These are phyloP conservation scores for Metschnikowia gruessii DNA, from an alignment of 805 yeast genomes.

Conservation along the genomic window DNA sequence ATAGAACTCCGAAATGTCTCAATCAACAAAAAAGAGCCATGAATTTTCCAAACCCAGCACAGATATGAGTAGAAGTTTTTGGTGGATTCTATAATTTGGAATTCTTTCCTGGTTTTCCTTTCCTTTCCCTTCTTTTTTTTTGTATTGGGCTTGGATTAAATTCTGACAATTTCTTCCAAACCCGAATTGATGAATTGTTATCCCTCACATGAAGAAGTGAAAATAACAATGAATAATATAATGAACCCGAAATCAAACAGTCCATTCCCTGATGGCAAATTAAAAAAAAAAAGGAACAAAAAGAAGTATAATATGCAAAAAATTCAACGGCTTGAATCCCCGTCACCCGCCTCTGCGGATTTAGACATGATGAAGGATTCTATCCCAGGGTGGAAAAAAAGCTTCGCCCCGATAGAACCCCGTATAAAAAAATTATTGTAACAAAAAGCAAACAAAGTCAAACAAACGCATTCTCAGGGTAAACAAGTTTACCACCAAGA, in stretches of 20 bases:
- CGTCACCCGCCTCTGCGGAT: constrained; percentile 16
- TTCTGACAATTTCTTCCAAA: neutral
- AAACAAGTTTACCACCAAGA: constrained; percentile 41
- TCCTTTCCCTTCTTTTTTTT: constrained; percentile 17
- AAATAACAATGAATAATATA: constrained; percentile 12
- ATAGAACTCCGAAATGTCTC: constrained; percentile 41
- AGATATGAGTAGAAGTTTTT: constrained; percentile 19
- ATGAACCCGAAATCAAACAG: constrained; percentile 17
- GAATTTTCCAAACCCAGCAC: constrained; percentile 17
- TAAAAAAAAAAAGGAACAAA: constrained; percentile 20
- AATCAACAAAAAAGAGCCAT: constrained; percentile 28
- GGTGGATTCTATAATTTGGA: constrained; percentile 18
- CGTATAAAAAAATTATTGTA: constrained; percentile 16
- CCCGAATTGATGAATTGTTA: constrained; percentile 15
- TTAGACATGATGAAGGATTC: constrained; percentile 13
- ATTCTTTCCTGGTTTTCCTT: constrained; percentile 17
- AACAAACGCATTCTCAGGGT: constrained; percentile 4
- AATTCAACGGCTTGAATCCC: constrained; percentile 16
- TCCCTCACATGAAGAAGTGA: constrained; percentile 6
- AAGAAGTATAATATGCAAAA: constrained; percentile 19
- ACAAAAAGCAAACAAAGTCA: constrained; percentile 19
- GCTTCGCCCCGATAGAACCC: constrained; percentile 12
- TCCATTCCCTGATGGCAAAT: constrained; percentile 18
- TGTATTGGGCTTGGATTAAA: constrained; percentile 7
- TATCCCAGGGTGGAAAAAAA: neutral